Conservation (phyloP, 441 rosid genomes). For the Eugenia klotzschiana region DNA sequence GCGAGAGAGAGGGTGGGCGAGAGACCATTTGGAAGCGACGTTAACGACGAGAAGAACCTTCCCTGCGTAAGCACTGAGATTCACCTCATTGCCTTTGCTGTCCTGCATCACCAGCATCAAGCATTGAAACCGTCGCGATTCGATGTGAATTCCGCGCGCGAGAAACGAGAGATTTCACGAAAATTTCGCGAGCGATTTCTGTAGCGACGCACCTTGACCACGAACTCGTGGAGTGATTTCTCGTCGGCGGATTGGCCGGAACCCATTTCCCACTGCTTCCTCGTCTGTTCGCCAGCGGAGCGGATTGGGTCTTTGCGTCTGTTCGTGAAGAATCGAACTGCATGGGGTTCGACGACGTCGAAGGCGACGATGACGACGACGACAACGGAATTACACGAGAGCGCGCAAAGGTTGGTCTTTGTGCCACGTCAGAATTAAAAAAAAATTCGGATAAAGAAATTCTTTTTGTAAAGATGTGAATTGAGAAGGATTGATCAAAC, state of each 20-base stretch:
- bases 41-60: neutral
- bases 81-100: neutral
- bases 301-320: neutral
- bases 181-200: neutral
- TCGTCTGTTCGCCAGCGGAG: neutral
- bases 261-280: neutral
- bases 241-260: neutral
- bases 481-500: fast-evolving
- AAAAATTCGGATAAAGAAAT: neutral
- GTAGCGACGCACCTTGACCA: neutral
- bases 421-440: neutral
- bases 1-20: neutral
- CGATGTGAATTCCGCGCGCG: neutral
- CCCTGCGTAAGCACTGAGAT: neutral
- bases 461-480: neutral
- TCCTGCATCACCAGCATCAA: neutral
- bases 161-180: neutral
- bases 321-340: neutral
- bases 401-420: neutral
- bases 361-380: neutral
- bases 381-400: neutral
- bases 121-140: neutral
- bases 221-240: neutral
- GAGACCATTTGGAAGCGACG: neutral
- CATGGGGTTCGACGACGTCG: neutral